These are phyloP conservation scores for Malbranchea zuffiana DNA, from an alignment of 2,329 filamentous ascomycete genomes.

Conservation along the genomic window DNA sequence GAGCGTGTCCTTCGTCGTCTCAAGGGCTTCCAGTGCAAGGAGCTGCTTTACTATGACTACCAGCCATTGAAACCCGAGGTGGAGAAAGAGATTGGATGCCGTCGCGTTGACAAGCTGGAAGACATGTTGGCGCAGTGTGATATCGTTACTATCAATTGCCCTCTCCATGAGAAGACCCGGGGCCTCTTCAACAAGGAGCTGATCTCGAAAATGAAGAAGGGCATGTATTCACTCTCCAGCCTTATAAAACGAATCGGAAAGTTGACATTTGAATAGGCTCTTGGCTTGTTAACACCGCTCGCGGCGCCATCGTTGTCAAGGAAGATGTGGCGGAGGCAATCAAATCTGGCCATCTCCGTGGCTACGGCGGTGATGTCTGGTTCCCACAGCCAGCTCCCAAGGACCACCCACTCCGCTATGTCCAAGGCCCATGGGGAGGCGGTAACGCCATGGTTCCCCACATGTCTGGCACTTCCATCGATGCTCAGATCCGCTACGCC, in stretches of 20 bases:
- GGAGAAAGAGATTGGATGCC: conserved; percentile 92
- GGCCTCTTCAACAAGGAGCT: conserved; percentile 98
- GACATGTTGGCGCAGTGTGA: conserved; percentile 92
- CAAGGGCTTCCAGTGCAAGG: conserved; percentile 98
- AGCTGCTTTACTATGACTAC: conserved; percentile 99
- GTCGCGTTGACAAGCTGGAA: conserved; percentile 78
- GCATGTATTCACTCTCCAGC: conserved; percentile 34
- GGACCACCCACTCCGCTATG: conserved; percentile 85
- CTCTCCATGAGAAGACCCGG: conserved; percentile 92
- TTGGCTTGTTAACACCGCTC: conserved; percentile 97
- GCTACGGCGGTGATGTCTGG: conserved; percentile 52
- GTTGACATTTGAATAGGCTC: conserved; percentile 45
- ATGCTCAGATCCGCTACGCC: conserved; percentile 89
- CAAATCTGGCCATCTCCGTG: conserved; percentile 63
- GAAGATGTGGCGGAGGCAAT: conserved; percentile 94
- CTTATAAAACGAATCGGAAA: conserved; percentile 9
- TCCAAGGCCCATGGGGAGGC: conserved; percentile 88
- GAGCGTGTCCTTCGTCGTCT: conserved; percentile 94
- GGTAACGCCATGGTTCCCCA: conserved; percentile 98
- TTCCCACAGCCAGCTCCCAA: conserved; percentile 93
- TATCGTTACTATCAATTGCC: conserved; percentile 98
- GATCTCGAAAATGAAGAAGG: conserved; percentile 98
- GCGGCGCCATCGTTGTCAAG: conserved; percentile 98
- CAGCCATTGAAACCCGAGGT: conserved; percentile 76
- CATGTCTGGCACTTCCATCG: conserved; percentile 98